phyloP scores from a whole-genome alignment of 768 basidiomycete species.

The Pleurotus citrinopileatus region DNA sequence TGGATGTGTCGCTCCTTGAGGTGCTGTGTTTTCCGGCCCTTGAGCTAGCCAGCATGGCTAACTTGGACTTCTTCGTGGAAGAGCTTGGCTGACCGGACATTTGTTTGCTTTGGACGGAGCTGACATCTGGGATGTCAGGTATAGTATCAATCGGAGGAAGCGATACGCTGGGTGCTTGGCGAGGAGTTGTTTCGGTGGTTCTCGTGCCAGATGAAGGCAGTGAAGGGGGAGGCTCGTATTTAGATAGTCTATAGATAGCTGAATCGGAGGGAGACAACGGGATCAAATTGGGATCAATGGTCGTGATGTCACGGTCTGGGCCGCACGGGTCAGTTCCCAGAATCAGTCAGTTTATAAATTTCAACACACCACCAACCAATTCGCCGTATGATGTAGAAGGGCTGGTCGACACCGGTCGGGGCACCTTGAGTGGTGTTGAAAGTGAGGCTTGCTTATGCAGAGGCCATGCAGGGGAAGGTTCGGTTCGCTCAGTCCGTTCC shows the following conservation, averaged over 20 bases:
- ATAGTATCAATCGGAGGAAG: slow-evolving; percentile 45
- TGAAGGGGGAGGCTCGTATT: slow-evolving; percentile 56
- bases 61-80: slow-evolving; percentile 56
- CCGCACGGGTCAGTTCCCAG: slow-evolving; percentile 8
- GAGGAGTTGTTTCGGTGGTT: slow-evolving; percentile 31
- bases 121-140: slow-evolving; percentile 53
- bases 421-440: slow-evolving; percentile 30
- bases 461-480: slow-evolving; percentile 48
- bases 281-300: slow-evolving; percentile 54
- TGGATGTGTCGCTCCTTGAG: slow-evolving; percentile 44
- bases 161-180: slow-evolving; percentile 38
- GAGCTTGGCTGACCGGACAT: slow-evolving; percentile 19
- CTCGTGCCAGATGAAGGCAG: slow-evolving; percentile 41
- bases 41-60: slow-evolving; percentile 67
- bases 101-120: slow-evolving; percentile 42
- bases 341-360: not conserved
- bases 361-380: slow-evolving; percentile 46
- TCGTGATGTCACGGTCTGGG: slow-evolving; percentile 14
- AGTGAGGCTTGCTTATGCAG: slow-evolving; percentile 32
- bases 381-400: slow-evolving; percentile 63
- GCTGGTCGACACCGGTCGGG: slow-evolving; percentile 33
- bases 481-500: slow-evolving; percentile 66
- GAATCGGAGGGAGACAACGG: slow-evolving; percentile 67
- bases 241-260: slow-evolving; percentile 59
- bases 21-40: slow-evolving; percentile 42